Conservation (phyloP, 2,329 filamentous ascomycete genomes). For the Emmonsiellopsis sp. region DNA sequence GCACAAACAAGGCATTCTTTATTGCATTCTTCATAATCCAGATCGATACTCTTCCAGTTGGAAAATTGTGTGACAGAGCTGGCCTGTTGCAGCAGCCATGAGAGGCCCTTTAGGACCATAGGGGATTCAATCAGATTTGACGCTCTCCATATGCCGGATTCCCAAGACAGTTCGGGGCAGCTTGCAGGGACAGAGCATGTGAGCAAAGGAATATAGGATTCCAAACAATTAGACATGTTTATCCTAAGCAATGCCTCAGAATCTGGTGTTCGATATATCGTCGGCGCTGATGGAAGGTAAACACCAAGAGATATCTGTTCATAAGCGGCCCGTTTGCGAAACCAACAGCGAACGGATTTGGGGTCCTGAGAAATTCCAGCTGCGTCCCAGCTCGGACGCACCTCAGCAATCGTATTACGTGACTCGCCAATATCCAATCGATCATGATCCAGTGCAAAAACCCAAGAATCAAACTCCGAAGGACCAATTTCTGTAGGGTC, state of each 20-base stretch:
- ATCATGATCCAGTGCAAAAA: constrained; percentile 44
- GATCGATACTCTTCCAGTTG: constrained; percentile 19
- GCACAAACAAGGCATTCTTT: constrained; percentile 21
- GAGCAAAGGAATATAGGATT: constrained; percentile 23
- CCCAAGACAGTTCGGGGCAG: constrained; percentile 11
- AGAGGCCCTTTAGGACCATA: constrained; percentile 16
- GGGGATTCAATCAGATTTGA: constrained; percentile 19
- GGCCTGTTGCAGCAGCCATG: constrained; percentile 25
- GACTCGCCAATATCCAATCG: constrained; percentile 38
- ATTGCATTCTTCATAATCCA: neutral
- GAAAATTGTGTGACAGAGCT: constrained; percentile 16
- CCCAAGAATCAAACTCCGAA: constrained; percentile 42
- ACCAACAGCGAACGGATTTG: constrained; percentile 19
- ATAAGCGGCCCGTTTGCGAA: constrained; percentile 20
- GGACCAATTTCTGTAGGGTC: constrained; percentile 44
- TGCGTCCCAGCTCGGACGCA: constrained; percentile 40
- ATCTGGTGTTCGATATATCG: constrained; percentile 16
- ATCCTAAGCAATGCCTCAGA: constrained; percentile 10
- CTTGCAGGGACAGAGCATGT: constrained; percentile 16
- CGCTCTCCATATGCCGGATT: constrained; percentile 17
- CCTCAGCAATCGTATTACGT: constrained; percentile 36
- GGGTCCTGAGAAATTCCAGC: constrained; percentile 13
- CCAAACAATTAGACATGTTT: constrained; percentile 17
- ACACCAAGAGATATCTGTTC: constrained; percentile 14
- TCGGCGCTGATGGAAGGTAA: constrained; percentile 11